Evolutionary conservation across 176 grass and related monocot genomes (phyloP).

Genomic region (Raddia distichophylla): DNA sequence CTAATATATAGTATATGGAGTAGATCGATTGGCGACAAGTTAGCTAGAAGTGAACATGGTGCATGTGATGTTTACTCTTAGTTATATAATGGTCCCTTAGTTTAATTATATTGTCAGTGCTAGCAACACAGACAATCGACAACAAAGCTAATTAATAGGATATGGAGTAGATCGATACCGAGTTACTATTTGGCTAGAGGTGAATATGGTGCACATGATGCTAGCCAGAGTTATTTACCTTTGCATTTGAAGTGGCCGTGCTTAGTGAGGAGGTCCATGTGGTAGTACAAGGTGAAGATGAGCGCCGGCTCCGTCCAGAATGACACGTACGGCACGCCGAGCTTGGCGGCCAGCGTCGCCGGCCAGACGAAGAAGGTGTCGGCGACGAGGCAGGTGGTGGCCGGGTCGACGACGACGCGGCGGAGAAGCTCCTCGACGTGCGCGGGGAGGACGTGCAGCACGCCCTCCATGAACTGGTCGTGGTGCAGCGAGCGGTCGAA

Average conservation of each 20-base stretch:
- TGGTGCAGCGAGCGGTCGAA: constrained; percentile 59
- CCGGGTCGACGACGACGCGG: constrained; percentile 44
- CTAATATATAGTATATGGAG: no score
- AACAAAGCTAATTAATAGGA: no score
- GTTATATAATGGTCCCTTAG: no score
- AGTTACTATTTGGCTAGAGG: no score
- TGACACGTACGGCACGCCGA: constrained; percentile 61
- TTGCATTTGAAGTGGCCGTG: constrained; percentile 62
- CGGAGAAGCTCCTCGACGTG: constrained; percentile 72
- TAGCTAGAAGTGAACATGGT: no score
- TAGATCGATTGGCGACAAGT: no score
- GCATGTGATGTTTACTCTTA: no score
- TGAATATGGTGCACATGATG: no score
- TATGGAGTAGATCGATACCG: no score
- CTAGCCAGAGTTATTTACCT: constrained; percentile 24
- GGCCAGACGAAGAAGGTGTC: constrained; percentile 86
- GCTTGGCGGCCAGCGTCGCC: constrained; percentile 50
- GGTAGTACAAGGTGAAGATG: constrained; percentile 66
- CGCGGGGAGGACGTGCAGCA: constrained; percentile 58
- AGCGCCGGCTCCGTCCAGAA: constrained; percentile 80
- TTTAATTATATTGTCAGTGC: no score
- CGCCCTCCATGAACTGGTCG: constrained; percentile 61
- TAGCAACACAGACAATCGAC: no score
- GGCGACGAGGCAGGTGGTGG: constrained; percentile 54
- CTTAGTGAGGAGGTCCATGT: constrained; percentile 59